These are phyloP conservation scores for Paramecium tetraurelia DNA, from an alignment of 73 alveolate species.

Conservation along the genomic window DNA sequence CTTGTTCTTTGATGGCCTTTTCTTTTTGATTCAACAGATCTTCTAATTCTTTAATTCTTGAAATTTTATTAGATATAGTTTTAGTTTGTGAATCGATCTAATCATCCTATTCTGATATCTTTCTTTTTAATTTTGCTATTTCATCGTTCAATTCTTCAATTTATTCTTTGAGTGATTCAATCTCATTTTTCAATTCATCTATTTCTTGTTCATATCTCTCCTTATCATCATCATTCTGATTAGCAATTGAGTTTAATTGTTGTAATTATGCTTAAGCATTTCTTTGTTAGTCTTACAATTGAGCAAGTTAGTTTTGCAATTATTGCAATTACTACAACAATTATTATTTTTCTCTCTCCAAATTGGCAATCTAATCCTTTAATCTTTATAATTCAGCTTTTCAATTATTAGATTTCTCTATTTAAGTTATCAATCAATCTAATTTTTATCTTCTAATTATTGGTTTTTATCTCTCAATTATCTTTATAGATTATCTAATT, in stretches of 20 bases:
- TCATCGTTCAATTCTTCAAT: constrained; percentile 38
- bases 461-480: not conserved
- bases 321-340: not conserved
- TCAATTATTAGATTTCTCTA: not conserved
- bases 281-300: not conserved
- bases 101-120: not conserved
- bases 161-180: not conserved
- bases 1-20: not conserved
- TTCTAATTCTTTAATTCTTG: constrained; percentile 46
- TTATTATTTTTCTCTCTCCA: constrained; percentile 1
- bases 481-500: not conserved
- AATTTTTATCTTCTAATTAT: not conserved
- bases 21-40: not conserved
- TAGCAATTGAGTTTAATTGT: not conserved
- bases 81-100: not conserved
- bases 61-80: not conserved
- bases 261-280: not conserved
- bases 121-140: not conserved
- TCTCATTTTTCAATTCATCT: not conserved
- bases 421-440: constrained; percentile 2
- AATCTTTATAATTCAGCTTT: constrained; percentile 2
- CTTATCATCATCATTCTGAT: constrained; percentile 3
- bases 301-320: not conserved
- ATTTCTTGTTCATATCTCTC: not conserved
- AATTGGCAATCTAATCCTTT: not conserved